Conservation (phyloP, 2,329 filamentous ascomycete genomes). For the Leptographium procerum region DNA sequence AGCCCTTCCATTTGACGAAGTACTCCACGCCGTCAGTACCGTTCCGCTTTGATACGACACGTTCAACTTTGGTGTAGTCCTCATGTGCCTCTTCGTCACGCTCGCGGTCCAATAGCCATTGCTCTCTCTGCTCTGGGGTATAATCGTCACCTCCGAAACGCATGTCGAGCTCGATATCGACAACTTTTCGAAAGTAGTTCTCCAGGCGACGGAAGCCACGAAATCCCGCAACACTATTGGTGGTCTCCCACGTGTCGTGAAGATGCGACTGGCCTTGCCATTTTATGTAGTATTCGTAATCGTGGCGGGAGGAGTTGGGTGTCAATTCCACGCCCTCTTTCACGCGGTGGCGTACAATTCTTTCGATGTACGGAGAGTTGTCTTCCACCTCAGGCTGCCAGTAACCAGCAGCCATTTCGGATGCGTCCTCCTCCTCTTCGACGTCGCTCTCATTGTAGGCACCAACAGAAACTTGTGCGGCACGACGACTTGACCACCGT, state of each 20-base stretch:
- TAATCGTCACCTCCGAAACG: conserved; percentile 62
- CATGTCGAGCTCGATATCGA: conserved; percentile 70
- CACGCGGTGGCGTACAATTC: conserved; percentile 75
- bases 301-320: conserved; percentile 50
- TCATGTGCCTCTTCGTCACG: conserved; percentile 77
- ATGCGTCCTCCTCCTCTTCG: conserved; percentile 56
- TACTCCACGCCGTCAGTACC: conserved; percentile 79
- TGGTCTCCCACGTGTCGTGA: conserved; percentile 89
- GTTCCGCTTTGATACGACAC: conserved; percentile 74
- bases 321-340: conserved; percentile 54
- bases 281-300: conserved; percentile 90
- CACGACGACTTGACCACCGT: conserved; percentile 80
- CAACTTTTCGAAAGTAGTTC: conserved; percentile 82
- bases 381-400: conserved; percentile 62
- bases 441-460: conserved; percentile 56
- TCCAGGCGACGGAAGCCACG: conserved; percentile 82
- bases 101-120: conserved; percentile 91
- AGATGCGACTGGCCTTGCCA: conserved; percentile 95
- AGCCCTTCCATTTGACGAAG: conserved; percentile 90
- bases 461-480: conserved; percentile 56
- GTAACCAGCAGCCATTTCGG: conserved; percentile 57
- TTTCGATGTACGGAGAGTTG: conserved; percentile 75
- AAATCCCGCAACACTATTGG: conserved; percentile 60
- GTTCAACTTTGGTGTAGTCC: conserved; percentile 85
- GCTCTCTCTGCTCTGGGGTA: conserved; percentile 76